Conservation (phyloP, 2,329 filamentous ascomycete genomes). For the Penicillium sp. region DNA sequence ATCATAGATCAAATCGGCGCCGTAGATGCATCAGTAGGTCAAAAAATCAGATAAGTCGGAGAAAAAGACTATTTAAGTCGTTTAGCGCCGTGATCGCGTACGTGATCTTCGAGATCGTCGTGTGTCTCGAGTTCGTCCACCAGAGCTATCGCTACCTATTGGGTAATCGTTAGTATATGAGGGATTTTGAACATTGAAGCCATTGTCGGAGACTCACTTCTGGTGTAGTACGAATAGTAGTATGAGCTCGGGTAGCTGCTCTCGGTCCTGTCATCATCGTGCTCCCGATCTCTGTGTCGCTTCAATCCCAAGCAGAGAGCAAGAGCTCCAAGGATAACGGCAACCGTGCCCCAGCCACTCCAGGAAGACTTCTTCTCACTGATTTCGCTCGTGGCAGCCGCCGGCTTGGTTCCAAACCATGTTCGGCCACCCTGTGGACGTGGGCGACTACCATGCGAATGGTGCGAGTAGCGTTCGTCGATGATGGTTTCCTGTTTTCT, state of each 20-base stretch:
- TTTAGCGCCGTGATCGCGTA: constrained; percentile 29
- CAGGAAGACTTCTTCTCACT: constrained; percentile 40
- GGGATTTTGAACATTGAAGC: neutral
- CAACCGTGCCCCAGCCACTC: constrained; percentile 42
- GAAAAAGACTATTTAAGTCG: neutral
- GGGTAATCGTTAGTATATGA: constrained; percentile 5
- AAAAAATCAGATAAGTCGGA: constrained; percentile 1
- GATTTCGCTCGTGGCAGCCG: constrained; percentile 21
- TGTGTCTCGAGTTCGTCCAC: constrained; percentile 38
- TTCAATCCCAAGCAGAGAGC: constrained; percentile 48
- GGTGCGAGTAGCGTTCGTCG: constrained; percentile 40
- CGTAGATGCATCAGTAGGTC: constrained; percentile 17
- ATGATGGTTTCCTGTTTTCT: constrained; percentile 41
- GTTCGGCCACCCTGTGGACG: constrained; percentile 30
- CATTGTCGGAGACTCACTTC: constrained; percentile 34
- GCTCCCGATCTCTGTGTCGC: constrained; percentile 36
- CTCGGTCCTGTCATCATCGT: constrained; percentile 42
- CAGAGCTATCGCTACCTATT: constrained; percentile 47
- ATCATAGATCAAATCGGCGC: constrained; percentile 18
- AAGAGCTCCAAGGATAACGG: constrained; percentile 44
- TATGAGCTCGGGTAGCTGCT: constrained; percentile 42
- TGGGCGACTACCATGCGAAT: constrained; percentile 31
- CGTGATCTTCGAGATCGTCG: constrained; percentile 31
- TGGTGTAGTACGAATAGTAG: constrained; percentile 43
- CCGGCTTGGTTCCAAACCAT: constrained; percentile 44